Evolutionary conservation across 2,329 filamentous ascomycete species (phyloP).

Genomic region (Volutella citrinella): DNA sequence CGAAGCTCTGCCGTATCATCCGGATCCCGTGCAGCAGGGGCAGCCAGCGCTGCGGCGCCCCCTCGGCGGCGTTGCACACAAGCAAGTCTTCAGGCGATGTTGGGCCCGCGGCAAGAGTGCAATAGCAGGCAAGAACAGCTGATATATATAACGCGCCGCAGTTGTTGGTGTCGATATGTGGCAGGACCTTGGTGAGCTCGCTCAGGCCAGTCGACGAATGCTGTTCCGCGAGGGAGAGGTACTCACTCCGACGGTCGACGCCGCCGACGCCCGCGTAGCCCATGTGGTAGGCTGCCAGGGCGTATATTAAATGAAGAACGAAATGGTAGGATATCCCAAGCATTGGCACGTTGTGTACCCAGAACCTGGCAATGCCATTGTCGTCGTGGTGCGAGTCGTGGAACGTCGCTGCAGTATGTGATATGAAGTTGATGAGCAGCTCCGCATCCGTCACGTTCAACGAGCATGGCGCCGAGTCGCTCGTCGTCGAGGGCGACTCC

Average conservation of each 20-base stretch:
- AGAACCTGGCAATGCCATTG: constrained; percentile 22
- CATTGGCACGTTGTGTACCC: constrained; percentile 25
- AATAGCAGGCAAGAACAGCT: constrained; percentile 27
- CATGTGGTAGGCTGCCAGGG: constrained; percentile 26
- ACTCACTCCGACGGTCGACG: constrained; percentile 15
- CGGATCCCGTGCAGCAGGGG: constrained; percentile 25
- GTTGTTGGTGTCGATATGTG: constrained; percentile 22
- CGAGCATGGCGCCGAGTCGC: constrained; percentile 18
- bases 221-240: constrained; percentile 19
- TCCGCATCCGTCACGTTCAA: constrained; percentile 27
- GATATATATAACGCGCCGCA: constrained; percentile 29
- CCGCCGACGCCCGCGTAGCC: constrained; percentile 17
- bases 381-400: constrained; percentile 15
- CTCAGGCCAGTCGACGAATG: constrained; percentile 24
- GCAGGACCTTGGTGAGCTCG: constrained; percentile 22
- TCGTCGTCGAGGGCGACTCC: constrained; percentile 18
- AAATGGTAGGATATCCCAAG: constrained; percentile 27
- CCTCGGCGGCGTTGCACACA: constrained; percentile 22
- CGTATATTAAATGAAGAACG: constrained; percentile 27
- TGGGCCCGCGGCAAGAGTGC: constrained; percentile 29
- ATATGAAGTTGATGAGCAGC: constrained; percentile 27
- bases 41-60: constrained; percentile 21
- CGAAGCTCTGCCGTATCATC: constrained; percentile 22
- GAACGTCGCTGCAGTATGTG: constrained; percentile 22
- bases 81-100: constrained; percentile 25